Base-by-base conservation (phyloP, 2,329 filamentous ascomycete species). In the Capronia coronata region DNA sequence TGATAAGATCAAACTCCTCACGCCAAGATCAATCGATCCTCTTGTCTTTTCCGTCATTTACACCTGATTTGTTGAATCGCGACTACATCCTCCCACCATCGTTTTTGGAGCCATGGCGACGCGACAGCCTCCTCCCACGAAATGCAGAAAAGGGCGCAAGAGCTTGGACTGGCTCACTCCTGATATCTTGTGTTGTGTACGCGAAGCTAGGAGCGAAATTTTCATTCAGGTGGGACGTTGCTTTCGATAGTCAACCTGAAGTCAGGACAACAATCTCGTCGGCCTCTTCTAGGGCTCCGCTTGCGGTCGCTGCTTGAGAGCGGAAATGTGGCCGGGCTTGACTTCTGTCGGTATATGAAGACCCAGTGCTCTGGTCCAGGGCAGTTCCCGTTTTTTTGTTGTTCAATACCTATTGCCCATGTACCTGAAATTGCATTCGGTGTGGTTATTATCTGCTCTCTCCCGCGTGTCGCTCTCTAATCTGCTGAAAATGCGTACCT, bases 1-100 rank as follows among this genome's bases (percentile, higher is more conserved):
- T 48, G 49, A 57, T 59, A 49, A 57, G 54, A 57, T 59, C n/a
- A 50, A 52, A 48, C 50, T n/a, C 18, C 46, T 21, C 49, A 47
- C n/a, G 9, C 39, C 52, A 46, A 51, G 47, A 49, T 23, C 42
- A 30, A 30, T 29, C 35, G 42, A 18, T 21, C 10, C n/a, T 22
- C 34, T 45, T 48, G 25, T 14, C 27, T 2, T 1, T 22, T 23
- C 29, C 42, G 39, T 21, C 37, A 23, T n/a, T 47, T 21, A 22
- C 10, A 19, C 10, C 11, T 48, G 4, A 50, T 43, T 47, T 35
- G 47, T 39, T 45, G 5, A 22, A 10, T 39, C 11, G 10, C 4
- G 29, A 48, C 23, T 9, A 48, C 49, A 41, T 27, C 10, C 32
- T 21, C 5, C 37, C 16, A 6, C n/a, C 3, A 18, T 23, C 2